phyloP scores from a whole-genome alignment of 163 green algal genomes.

The Volvox carteri region DNA sequence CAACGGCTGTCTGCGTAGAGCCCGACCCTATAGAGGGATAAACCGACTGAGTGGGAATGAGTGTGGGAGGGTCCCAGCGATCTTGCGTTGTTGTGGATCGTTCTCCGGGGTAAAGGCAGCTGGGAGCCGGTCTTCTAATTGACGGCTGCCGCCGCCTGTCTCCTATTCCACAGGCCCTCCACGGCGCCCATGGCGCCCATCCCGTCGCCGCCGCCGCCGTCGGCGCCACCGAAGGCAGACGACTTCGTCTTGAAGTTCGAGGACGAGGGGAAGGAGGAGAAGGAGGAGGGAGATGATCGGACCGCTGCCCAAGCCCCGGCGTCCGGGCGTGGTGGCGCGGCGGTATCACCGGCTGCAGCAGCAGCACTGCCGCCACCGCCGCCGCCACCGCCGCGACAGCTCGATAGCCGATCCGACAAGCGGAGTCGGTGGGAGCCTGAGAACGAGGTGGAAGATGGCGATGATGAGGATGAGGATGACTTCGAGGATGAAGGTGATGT shows the following conservation, averaged over 20 bases:
- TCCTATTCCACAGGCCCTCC: conserved; percentile 22
- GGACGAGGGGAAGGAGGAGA: neutral
- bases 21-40: too few relatives aligned
- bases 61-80: too few relatives aligned
- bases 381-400: neutral
- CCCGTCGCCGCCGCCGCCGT: neutral
- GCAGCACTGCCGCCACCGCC: neutral
- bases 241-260: conserved; percentile 9
- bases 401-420: neutral
- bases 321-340: neutral
- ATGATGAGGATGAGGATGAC: neutral
- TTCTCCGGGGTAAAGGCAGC: too few relatives aligned
- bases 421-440: too few relatives aligned
- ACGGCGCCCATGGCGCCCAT: neutral
- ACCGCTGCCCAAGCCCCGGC: neutral
- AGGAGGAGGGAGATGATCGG: neutral
- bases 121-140: too few relatives aligned
- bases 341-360: neutral
- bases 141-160: too few relatives aligned
- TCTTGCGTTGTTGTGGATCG: too few relatives aligned
- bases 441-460: neutral
- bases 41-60: too few relatives aligned
- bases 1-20: too few relatives aligned
- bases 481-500: neutral
- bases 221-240: neutral